A percentile compares a stretch with the other conserved stretches of the same genome.
phyloP scores from a whole-genome alignment of 352 stramenopile genomes.

The Phytophthora sp. region DNA sequence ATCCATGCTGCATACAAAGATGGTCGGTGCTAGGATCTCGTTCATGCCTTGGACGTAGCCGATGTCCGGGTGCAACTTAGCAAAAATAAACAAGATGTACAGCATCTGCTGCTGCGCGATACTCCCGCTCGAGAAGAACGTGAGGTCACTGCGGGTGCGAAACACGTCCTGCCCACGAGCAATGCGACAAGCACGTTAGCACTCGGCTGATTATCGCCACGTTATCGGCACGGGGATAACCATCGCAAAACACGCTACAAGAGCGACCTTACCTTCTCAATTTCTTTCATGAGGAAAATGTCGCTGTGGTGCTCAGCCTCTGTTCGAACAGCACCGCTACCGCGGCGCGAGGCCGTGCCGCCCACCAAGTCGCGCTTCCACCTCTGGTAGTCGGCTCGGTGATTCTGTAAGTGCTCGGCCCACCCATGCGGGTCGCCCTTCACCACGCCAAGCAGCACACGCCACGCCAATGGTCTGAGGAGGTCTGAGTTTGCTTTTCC shows the following conservation, averaged over 20 bases:
- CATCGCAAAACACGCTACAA: no score
- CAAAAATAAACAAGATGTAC: slow-evolving; percentile 76
- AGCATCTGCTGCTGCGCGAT: slow-evolving; percentile 74
- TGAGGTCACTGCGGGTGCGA: slow-evolving; percentile 56
- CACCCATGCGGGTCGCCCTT: slow-evolving; percentile 20
- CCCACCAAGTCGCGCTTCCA: slow-evolving; percentile 49
- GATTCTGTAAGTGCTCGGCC: slow-evolving; percentile 16
- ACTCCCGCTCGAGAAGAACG: slow-evolving; percentile 53
- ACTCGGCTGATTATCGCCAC: neutral
- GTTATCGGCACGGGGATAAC: no score
- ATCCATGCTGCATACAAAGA: slow-evolving; percentile 81
- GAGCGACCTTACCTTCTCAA: slow-evolving; percentile 57
- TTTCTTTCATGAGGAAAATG: slow-evolving; percentile 56
- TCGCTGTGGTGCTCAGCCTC: slow-evolving; percentile 35
- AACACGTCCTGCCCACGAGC: slow-evolving; percentile 51
- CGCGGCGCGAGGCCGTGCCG: slow-evolving; percentile 13
- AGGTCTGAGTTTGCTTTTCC: neutral
- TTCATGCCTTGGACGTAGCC: slow-evolving; percentile 97
- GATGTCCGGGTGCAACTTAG: slow-evolving; percentile 78
- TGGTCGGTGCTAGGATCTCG: slow-evolving; percentile 90
- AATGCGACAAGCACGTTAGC: neutral
- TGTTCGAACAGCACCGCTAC: slow-evolving; percentile 12
- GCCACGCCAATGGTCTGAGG: slow-evolving; percentile 41
- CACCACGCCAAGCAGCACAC: slow-evolving; percentile 49
- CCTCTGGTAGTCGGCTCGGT: slow-evolving; percentile 31